Base-by-base conservation (phyloP, 306 rosid genomes). In the Rosa rugosa region DNA sequence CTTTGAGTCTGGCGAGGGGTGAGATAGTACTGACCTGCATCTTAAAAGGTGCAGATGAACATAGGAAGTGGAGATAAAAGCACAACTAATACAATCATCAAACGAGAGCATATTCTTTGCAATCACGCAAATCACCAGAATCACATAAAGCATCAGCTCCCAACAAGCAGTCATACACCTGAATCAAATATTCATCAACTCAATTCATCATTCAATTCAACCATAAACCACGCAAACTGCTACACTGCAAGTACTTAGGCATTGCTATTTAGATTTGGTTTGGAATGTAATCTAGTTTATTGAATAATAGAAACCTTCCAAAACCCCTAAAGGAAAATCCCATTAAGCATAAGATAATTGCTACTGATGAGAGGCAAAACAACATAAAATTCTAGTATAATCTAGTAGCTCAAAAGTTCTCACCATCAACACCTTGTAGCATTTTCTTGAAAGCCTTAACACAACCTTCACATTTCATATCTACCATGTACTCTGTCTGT, bases 121-220 rank as follows among this genome's bases (percentile, higher is more conserved):
- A 92, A 91, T 94, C 89, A 90, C 91, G 92, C 85, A 91, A 91
- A 57, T 91, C 99, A 88, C 95, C 92, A 91, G 97, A 94, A 91
- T 89, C 90, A 91, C 87, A 94, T 75, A 94, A 94, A 92, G 93
- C 98, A 94, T 92, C 97, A 85, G 92, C 90, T 85, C 91, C 97
- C 93, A 94, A 94, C 88, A 92, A 88, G 89, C 90, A 79, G 80
- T 86, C 90, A 88, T 76, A 89, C 80, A 94, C 97, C 95, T 89
- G 97, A 94, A 92, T 91, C 92, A 94, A 90, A 92, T 85, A 94
- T 79, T 85, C 92, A 94, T 86, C 84, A 84, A 82, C 99, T 89
- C 89, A 94, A 92, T 85, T 82, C 91, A 91, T 92, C 92, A 82
- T 83, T 87, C 85, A 71, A 82, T 49, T 41, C 50, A 77, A 72